Conservation (phyloP, 441 rosid species). For the Biscutella auriculata region DNA sequence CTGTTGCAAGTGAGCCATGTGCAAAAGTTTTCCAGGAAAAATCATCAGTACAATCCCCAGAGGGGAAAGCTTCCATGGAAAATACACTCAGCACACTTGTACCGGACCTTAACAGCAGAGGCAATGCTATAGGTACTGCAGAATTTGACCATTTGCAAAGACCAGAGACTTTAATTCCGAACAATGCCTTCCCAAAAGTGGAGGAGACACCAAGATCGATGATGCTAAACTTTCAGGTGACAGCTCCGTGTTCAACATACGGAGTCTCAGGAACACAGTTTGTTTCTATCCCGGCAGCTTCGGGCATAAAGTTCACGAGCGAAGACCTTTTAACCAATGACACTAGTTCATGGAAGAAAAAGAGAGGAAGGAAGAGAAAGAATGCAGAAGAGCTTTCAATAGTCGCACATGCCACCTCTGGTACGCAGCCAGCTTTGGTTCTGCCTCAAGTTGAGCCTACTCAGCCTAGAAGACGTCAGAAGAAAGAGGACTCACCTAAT, state of each 20-base stretch:
- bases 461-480: constrained; percentile 31
- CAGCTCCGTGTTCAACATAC: constrained; percentile 24
- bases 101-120: constrained; percentile 56
- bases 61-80: constrained; percentile 7
- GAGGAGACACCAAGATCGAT: constrained; percentile 15
- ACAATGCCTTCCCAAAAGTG: constrained; percentile 13
- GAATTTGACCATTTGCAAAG: constrained; percentile 11
- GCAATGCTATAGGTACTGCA: constrained; percentile 8
- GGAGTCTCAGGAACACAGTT: constrained; percentile 12
- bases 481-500: constrained; percentile 28
- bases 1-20: constrained; percentile 18
- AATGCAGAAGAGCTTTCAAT: constrained; percentile 19
- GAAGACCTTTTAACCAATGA: constrained; percentile 19
- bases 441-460: constrained; percentile 27
- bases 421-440: constrained; percentile 25
- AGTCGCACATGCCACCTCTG: constrained; percentile 10
- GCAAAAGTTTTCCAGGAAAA: constrained; percentile 19
- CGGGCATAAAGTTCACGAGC: constrained; percentile 20
- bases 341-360: constrained; percentile 23
- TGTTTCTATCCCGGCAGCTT: constrained; percentile 21
- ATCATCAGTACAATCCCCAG: constrained; percentile 15
- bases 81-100: constrained; percentile 21
- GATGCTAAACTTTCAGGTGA: constrained; percentile 34
- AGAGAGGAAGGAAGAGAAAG: constrained; percentile 44
- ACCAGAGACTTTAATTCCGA: neutral